Evolutionary conservation across 805 yeast species (phyloP), one percentile per base, ranked within the genome.

Genomic region (Ascoidea tarda): DNA sequence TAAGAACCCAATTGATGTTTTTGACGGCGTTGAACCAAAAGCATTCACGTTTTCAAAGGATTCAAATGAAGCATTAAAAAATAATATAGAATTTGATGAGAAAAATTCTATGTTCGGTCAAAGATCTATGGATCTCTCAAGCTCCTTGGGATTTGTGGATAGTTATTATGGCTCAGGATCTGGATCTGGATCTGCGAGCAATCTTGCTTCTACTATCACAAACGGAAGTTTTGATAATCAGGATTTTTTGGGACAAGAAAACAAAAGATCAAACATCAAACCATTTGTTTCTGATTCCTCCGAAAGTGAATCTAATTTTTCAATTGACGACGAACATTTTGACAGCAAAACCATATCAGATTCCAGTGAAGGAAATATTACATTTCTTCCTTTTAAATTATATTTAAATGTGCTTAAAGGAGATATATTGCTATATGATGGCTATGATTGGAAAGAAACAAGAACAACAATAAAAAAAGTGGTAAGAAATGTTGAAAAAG

Each of bases 391-490:
- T 8, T 44, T 69, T 53, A 51, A 58, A 1, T 46, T 71, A 1
- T 57, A 59, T 28, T 48, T 75, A 1, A 68, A 69, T 48, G 60
- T 63, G 1, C 54, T 73, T 2, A 73, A 72, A 49, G 65, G 71
- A 0, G 62, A 60, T 1, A 59, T 84, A 1, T 76, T 72, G 50
- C 66, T 91, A 16, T 81, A 77, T 63, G 99, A 93, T 68, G 99
- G 99, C 0, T 93, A 82, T 62, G 98, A 93, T 60, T 89, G 97
- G 95, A 76, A 76, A 52, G 77, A 78, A 47, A 88, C 98, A 0
- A 74, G 95, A 53, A 72, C 71, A 31, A 72, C 81, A 0, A 82
- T 93, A 33, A 69, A 72, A 8, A 76, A 74, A n/a, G 84, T 87
- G 0, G 81, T 90, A 0, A 76, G 75, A 52, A 67, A 76, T 8